Base-by-base conservation (phyloP, 2,329 filamentous ascomycete genomes). In the Penicillium sp. region DNA sequence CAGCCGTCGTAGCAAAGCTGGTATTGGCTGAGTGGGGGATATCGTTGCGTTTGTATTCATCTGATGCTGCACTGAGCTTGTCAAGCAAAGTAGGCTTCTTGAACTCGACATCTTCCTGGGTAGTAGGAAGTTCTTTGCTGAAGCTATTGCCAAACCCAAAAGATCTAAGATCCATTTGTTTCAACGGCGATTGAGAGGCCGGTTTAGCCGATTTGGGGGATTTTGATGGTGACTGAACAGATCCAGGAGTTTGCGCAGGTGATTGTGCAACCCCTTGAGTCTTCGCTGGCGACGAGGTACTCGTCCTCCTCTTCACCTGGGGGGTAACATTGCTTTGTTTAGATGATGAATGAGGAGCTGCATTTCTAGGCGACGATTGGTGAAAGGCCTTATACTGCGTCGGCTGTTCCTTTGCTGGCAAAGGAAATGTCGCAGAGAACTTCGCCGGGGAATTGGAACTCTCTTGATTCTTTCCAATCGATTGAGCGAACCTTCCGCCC, bases 1-100 rank as follows among this genome's bases (percentile, higher is more conserved):
- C 41, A 3, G 58, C 40, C 4, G 58, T 59, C 4, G 65, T 66
- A 26, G 64, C 55, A 39, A 72, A 70, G 32, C 65, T 71, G 35
- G 61, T 57, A 5, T 57, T 54, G 9, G 41, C 46, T 11, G 59
- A 34, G 7, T 53, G 46, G 4, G 57, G 56, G 19, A 59, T 36
- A 44, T 63, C 65, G 45, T 65, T 61, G 42, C 56, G 53, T 44
- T 52, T 56, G 16, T 46, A 13, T 49, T 58, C 51, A 18, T 61
- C 42, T 36, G 55, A 43, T 26, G 59, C 51, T 4, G 60, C 61
- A 5, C 29, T 60, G 39, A 67, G 50, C 23, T 46, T 60, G 9
- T 68, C 60, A 7, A 55, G 16, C 35, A 55, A 51, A 27, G 35
- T 48, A 10, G 51, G 47, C 30, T 49, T 53, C 16, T 39, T 43